A percentile compares a stretch with the other conserved stretches of the same genome.
phyloP scores from a whole-genome alignment of 2,329 filamentous ascomycete genomes.

The Fusarium nematophilum region DNA sequence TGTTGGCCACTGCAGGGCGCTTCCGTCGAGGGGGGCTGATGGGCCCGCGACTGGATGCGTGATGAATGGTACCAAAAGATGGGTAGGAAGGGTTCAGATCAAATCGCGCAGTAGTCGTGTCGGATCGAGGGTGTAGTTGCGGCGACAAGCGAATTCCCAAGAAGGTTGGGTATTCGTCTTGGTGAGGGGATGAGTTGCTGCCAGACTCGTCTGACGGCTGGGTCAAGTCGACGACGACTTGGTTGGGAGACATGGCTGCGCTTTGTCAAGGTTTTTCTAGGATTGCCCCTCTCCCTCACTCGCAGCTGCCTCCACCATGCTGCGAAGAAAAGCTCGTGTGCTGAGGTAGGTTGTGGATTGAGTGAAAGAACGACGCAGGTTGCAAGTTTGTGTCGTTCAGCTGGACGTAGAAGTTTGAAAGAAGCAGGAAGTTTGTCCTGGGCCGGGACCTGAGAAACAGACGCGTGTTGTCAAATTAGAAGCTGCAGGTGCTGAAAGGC shows the following conservation, averaged over 20 bases:
- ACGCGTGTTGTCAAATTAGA: constrained; percentile 34
- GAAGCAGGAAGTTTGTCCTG: constrained; percentile 29
- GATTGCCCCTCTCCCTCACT: constrained; percentile 41
- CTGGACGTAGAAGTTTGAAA: constrained; percentile 13
- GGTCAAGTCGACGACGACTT: constrained; percentile 35
- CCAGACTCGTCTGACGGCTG: constrained; percentile 27
- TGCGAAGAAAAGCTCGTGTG: constrained; percentile 17
- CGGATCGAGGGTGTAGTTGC: not conserved
- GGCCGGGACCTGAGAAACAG: constrained; percentile 7
- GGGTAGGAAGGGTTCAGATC: constrained; percentile 17
- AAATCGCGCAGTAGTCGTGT: constrained; percentile 24
- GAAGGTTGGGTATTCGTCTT: not conserved
- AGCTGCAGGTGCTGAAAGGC: constrained; percentile 10
- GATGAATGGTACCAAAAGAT: constrained; percentile 3
- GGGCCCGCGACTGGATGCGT: constrained; percentile 24
- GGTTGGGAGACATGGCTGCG: constrained; percentile 23
- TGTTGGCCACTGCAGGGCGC: constrained; percentile 26
- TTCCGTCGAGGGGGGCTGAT: constrained; percentile 47
- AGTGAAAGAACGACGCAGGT: constrained; percentile 3
- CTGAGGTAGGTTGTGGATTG: not conserved
- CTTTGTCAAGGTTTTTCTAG: constrained; percentile 42
- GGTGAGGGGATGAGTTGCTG: not conserved
- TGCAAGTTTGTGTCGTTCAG: constrained; percentile 14
- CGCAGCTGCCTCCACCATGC: constrained; percentile 40
- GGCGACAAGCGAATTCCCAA: not conserved